Evolutionary conservation across 495 filamentous ascomycete species (phyloP).

Genomic region (Aspergillus taichungensis): DNA sequence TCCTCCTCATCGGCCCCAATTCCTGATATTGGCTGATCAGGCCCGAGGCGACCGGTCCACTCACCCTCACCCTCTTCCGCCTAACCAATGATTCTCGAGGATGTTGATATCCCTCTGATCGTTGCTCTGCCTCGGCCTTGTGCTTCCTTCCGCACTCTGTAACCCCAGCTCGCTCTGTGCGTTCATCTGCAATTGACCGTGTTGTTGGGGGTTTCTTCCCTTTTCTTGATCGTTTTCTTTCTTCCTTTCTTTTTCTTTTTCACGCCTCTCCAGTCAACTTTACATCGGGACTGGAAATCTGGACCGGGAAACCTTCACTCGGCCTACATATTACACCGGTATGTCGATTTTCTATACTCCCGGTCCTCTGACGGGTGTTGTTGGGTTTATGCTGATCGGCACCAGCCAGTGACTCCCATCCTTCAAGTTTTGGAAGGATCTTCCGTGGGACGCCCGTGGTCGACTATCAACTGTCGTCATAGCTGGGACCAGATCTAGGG

Average conservation of each 20-base stretch:
- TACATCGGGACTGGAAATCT: not conserved
- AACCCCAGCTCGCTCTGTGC: conserved; percentile 14
- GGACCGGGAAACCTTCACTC: no score
- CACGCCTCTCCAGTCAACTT: conserved; percentile 9
- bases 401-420: not conserved
- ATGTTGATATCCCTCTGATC: no score
- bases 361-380: not conserved
- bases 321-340: not conserved
- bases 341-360: not conserved
- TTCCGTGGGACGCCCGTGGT: conserved; percentile 2
- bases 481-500: not conserved
- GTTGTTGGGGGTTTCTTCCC: conserved; percentile 8
- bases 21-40: no score
- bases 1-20: no score
- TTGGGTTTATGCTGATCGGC: conserved; percentile 5
- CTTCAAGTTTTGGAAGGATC: conserved; percentile 2
- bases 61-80: no score
- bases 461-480: not conserved
- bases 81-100: no score
- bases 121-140: no score
- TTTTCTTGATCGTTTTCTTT: conserved; percentile 4
- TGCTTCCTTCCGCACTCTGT: no score
- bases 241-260: conserved; percentile 8
- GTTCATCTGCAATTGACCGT: conserved; percentile 6
- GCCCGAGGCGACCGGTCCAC: no score